Evolutionary conservation across 1,284 basidiomycete species (phyloP).

Genomic region (Moesziomyces aphidis): DNA sequence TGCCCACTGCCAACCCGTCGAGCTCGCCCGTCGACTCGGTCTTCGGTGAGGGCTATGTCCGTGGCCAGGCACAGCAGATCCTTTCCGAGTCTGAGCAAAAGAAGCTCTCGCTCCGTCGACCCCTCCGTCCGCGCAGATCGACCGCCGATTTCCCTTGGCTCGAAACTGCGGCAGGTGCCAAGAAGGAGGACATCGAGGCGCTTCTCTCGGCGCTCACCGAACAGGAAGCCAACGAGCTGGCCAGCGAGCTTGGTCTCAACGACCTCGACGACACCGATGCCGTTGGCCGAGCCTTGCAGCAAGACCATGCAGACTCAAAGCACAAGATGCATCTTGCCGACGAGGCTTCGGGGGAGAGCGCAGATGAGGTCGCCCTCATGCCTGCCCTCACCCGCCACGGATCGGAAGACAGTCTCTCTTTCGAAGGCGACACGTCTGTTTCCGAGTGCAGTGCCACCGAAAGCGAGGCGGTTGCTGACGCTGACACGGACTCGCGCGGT

Average conservation of each 20-base stretch:
- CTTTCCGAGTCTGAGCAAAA: constrained; percentile 42
- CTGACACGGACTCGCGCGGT: constrained; percentile 15
- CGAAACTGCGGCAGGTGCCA: constrained; percentile 3
- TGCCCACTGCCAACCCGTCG: neutral
- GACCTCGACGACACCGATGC: constrained; percentile 41
- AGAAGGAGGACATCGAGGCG: constrained; percentile 38
- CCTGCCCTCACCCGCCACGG: constrained; percentile 22
- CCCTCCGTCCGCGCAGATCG: constrained; percentile 33
- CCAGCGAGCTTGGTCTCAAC: constrained; percentile 38
- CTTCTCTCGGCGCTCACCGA: constrained; percentile 33
- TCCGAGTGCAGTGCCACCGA: constrained; percentile 40
- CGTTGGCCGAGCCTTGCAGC: constrained; percentile 13
- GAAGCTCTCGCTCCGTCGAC: constrained; percentile 36
- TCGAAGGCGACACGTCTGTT: constrained; percentile 35
- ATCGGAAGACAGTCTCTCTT: constrained; percentile 11
- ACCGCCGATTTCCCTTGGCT: constrained; percentile 47
- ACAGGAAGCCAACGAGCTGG: constrained; percentile 48
- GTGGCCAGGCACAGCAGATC: constrained; percentile 47
- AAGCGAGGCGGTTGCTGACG: constrained; percentile 23
- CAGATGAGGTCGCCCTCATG: constrained; percentile 20
- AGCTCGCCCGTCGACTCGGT: constrained; percentile 24
- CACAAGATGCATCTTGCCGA: neutral
- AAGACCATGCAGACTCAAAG: neutral
- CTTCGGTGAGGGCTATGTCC: constrained; percentile 52
- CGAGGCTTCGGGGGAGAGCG: constrained; percentile 16